Percentiles rank a stretch among this genome's conserved stretches.
Conservation (phyloP, 2,329 filamentous ascomycete species). For the Claviceps humidiphila region DNA sequence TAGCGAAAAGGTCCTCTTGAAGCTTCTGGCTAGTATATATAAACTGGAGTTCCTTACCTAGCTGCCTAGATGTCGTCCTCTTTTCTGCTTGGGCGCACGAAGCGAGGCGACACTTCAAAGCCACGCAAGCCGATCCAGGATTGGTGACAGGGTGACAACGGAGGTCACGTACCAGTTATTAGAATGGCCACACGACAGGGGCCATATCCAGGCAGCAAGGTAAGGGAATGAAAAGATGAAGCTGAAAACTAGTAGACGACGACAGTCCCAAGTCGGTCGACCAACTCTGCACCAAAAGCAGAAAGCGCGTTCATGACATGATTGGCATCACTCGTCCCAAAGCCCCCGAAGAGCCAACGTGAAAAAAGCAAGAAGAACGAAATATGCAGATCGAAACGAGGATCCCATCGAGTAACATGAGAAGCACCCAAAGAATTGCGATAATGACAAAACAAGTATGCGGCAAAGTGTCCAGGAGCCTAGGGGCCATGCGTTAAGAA, state of each 20-base stretch:
- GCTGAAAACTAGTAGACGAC: constrained; percentile 2
- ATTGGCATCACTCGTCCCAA: constrained; percentile 21
- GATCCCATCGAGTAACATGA: constrained; percentile 7
- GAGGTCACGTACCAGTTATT: constrained; percentile 10
- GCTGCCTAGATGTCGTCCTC: constrained; percentile 34
- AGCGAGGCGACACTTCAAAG: constrained; percentile 9
- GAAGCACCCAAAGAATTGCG: background rate
- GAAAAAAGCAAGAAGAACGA: background rate
- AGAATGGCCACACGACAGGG: constrained; percentile 15
- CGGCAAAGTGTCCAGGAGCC: constrained; percentile 4
- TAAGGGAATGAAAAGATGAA: constrained; percentile 10
- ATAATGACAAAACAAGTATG: constrained; percentile 10
- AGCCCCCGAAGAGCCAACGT: constrained; percentile 8
- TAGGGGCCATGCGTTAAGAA: background rate
- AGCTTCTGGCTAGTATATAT: constrained; percentile 37
- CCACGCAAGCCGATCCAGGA: constrained; percentile 6
- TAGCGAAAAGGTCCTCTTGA: constrained; percentile 22
- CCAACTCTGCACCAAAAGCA: constrained; percentile 16
- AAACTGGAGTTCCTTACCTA: constrained; percentile 38
- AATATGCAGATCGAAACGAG: background rate
- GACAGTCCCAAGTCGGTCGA: background rate
- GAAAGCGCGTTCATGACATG: constrained; percentile 2
- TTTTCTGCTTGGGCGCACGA: constrained; percentile 3
- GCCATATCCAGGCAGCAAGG: constrained; percentile 23
- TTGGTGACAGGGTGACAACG: constrained; percentile 5